Conservation (phyloP, 768 basidiomycete genomes). For the Brasilioporus rufonigricans region DNA sequence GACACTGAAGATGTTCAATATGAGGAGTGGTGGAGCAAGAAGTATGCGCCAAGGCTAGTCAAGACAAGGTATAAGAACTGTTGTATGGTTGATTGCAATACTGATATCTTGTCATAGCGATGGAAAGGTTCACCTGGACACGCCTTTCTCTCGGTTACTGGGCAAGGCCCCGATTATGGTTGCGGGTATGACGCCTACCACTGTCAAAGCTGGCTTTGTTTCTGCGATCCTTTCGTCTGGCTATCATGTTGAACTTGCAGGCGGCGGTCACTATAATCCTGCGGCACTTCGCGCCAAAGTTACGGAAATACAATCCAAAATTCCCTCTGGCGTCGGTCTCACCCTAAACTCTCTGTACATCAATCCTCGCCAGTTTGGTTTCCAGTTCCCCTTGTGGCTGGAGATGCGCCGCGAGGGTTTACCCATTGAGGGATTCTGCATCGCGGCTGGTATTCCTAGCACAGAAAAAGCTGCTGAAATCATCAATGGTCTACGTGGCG, state of each 20-base stretch:
- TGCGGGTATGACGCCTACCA: conserved; percentile 98
- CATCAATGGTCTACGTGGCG: conserved; percentile 73
- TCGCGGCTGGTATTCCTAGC: conserved; percentile 95
- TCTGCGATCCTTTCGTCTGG: conserved; percentile 90
- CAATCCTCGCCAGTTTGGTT: conserved; percentile 94
- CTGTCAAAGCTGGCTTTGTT: conserved; percentile 94
- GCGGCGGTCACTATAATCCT: conserved; percentile 95
- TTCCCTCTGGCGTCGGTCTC: conserved; percentile 87
- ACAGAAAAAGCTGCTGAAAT: conserved; percentile 98
- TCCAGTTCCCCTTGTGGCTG: conserved; percentile 98
- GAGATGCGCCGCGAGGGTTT: conserved; percentile 95
- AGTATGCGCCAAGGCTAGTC: conserved; percentile 79
- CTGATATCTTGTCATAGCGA: conserved; percentile 49
- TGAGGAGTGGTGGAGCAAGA: conserved; percentile 92
- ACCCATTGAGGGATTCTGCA: conserved; percentile 98
- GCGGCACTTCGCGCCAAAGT: conserved; percentile 87
- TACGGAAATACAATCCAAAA: conserved; percentile 82
- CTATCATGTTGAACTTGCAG: conserved; percentile 95
- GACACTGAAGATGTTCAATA: conserved; percentile 58
- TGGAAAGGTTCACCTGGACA: conserved; percentile 90
- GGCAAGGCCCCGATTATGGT: conserved; percentile 99
- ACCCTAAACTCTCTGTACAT: conserved; percentile 97
- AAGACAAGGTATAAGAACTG: conserved; percentile 69
- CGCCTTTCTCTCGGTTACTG: conserved; percentile 92
- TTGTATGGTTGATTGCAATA: neutral